These are phyloP conservation scores for Fusarium irregulare DNA, from an alignment of 2,329 filamentous ascomycete species.

Conservation along the genomic window DNA sequence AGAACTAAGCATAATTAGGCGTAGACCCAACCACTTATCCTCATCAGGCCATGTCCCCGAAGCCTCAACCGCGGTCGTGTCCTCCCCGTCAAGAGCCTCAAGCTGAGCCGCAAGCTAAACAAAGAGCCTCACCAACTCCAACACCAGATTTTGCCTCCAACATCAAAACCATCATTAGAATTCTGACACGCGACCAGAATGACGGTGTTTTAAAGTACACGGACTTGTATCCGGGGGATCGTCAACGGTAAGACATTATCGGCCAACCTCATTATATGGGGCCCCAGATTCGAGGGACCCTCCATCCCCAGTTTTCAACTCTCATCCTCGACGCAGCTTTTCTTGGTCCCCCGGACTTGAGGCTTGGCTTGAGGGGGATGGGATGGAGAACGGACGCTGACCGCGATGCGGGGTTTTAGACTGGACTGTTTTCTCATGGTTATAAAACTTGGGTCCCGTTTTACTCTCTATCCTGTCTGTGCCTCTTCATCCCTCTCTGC, in stretches of 20 bases:
- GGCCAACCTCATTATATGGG: constrained; percentile 3
- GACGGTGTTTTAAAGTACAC: not conserved
- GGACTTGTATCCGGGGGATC: not conserved
- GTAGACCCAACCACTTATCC: not conserved
- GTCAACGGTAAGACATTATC: not conserved
- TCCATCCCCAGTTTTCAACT: constrained; percentile 2
- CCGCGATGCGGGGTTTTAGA: not conserved
- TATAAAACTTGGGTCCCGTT: constrained; percentile 3
- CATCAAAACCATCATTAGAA: not conserved
- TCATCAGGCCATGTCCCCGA: not conserved
- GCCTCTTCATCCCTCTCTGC: not conserved
- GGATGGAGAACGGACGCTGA: not conserved
- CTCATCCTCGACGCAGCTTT: not conserved
- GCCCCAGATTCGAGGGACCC: constrained; percentile 1
- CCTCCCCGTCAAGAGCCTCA: constrained; percentile 4
- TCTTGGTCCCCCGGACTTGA: not conserved
- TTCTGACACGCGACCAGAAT: not conserved
- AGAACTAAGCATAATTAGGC: not conserved
- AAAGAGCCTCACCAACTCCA: not conserved
- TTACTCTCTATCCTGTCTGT: not conserved
- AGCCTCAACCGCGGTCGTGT: not conserved
- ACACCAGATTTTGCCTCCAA: not conserved
- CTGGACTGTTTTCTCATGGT: not conserved
- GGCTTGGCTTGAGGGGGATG: not conserved
- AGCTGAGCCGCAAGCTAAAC: not conserved